A percentile compares a stretch with the other conserved stretches of the same genome.
phyloP scores from a whole-genome alignment of 306 rosid species.

The Prunus kanzakura region DNA sequence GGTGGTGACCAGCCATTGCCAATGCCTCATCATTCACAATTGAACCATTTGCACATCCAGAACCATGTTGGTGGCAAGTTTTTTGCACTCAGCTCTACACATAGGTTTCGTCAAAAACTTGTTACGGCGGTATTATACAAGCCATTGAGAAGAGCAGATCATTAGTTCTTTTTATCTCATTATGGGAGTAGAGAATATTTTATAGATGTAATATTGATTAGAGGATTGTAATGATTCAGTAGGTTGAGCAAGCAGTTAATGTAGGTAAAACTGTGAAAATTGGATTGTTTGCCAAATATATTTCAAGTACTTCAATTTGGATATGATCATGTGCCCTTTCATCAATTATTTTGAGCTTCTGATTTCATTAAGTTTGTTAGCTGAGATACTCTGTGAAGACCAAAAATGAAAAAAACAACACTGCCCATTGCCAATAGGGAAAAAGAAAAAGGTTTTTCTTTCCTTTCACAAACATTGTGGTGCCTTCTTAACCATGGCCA shows the following conservation, averaged over 20 bases:
- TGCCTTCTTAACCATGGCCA: too few species aligned
- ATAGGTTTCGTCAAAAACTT: conserved; percentile 53
- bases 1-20: conserved; percentile 18
- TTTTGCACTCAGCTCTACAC: conserved; percentile 61
- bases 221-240: conserved; percentile 14
- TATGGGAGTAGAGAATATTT: not conserved
- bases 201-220: conserved; percentile 7
- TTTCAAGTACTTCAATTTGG: conserved; percentile 6
- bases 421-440: too few species aligned
- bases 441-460: too few species aligned
- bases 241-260: not conserved
- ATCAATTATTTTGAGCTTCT: not conserved
- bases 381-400: too few species aligned
- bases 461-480: too few species aligned
- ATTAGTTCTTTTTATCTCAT: not conserved
- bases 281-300: not conserved
- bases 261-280: conserved; percentile 4
- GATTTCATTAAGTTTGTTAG: not conserved
- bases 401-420: too few species aligned
- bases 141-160: conserved; percentile 36
- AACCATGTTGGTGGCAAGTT: conserved; percentile 41
- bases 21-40: conserved; percentile 41
- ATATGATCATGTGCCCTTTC: not conserved
- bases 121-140: conserved; percentile 53
- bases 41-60: conserved; percentile 72